Conservation (phyloP, 1,284 basidiomycete species). For the Ceratobasidium sp. region DNA sequence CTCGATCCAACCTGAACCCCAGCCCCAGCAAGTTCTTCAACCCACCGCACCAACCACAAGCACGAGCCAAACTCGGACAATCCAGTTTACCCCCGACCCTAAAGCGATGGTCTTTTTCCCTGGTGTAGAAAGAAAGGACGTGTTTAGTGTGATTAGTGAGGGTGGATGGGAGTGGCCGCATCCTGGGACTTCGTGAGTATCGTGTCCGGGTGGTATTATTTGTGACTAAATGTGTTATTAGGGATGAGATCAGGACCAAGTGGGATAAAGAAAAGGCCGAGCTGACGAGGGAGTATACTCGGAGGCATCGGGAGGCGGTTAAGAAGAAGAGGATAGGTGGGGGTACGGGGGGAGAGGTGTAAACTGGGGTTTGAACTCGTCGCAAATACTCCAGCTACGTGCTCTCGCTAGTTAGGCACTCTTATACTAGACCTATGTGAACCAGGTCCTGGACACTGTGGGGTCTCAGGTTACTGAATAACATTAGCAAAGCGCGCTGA, state of each 20-base stretch:
- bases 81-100: conserved; percentile 28
- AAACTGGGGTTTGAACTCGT: too few species aligned
- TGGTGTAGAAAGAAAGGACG: conserved; percentile 28
- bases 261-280: conserved; percentile 42
- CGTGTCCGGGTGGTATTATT: background rate
- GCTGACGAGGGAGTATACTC: conserved; percentile 42
- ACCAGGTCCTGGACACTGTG: too few species aligned
- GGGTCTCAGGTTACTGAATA: too few species aligned
- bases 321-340: conserved; percentile 39
- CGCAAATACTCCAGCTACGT: too few species aligned
- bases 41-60: background rate
- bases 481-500: too few species aligned
- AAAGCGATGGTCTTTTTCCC: conserved; percentile 19
- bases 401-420: too few species aligned
- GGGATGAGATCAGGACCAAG: conserved; percentile 40
- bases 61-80: background rate
- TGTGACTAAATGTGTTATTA: conserved; percentile 3
- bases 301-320: conserved; percentile 41
- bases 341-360: conserved; percentile 17
- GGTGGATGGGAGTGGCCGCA: conserved; percentile 36
- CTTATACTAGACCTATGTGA: too few species aligned
- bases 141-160: conserved; percentile 38
- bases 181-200: conserved; percentile 43
- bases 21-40: conserved; percentile 6
- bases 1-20: conserved; percentile 35